Percentiles rank a stretch among this genome's conserved stretches.
Evolutionary conservation across 768 basidiomycete genomes (phyloP).

Genomic region (Paxillus involutus): DNA sequence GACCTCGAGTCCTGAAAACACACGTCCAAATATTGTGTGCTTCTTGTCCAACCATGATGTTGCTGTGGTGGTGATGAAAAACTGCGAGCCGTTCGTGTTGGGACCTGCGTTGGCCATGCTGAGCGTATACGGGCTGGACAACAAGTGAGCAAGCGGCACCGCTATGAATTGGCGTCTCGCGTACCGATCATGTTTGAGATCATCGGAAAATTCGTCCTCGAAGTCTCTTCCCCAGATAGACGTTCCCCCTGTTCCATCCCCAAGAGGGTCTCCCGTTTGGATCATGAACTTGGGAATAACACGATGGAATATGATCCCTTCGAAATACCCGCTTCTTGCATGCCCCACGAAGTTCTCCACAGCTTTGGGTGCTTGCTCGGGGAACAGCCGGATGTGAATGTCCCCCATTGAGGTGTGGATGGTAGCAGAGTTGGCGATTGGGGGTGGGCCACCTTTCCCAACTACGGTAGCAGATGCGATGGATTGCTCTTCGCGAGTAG

Average conservation of each 20-base stretch:
- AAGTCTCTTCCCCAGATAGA: slow-evolving; percentile 91
- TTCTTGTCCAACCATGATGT: slow-evolving; percentile 93
- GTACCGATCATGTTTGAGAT: slow-evolving; percentile 87
- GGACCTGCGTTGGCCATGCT: slow-evolving; percentile 96
- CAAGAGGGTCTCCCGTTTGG: slow-evolving; percentile 94
- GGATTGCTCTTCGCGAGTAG: slow-evolving; percentile 93
- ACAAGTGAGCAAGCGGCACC: slow-evolving; percentile 1
- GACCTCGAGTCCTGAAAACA: slow-evolving; percentile 83
- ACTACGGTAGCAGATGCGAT: slow-evolving; percentile 64
- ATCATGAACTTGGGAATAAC: slow-evolving; percentile 99
- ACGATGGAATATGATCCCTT: slow-evolving; percentile 93
- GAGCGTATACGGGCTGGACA: slow-evolving; percentile 82
- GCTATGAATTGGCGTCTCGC: slow-evolving; percentile 10
- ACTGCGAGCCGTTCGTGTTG: slow-evolving; percentile 91
- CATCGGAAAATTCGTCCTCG: slow-evolving; percentile 91
- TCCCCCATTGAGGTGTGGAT: slow-evolving; percentile 97
- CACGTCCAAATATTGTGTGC: slow-evolving; percentile 91
- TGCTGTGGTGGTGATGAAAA: slow-evolving; percentile 96
- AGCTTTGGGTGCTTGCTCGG: slow-evolving; percentile 88
- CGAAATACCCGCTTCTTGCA: slow-evolving; percentile 85
- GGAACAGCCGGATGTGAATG: slow-evolving; percentile 87
- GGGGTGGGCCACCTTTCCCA: slow-evolving; percentile 58
- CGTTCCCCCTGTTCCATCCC: slow-evolving; percentile 89
- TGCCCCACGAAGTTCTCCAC: slow-evolving; percentile 99
- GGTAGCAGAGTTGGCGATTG: slow-evolving; percentile 75